phyloP scores from a whole-genome alignment of 495 filamentous ascomycete species.

The Aspergillus cristatus region DNA sequence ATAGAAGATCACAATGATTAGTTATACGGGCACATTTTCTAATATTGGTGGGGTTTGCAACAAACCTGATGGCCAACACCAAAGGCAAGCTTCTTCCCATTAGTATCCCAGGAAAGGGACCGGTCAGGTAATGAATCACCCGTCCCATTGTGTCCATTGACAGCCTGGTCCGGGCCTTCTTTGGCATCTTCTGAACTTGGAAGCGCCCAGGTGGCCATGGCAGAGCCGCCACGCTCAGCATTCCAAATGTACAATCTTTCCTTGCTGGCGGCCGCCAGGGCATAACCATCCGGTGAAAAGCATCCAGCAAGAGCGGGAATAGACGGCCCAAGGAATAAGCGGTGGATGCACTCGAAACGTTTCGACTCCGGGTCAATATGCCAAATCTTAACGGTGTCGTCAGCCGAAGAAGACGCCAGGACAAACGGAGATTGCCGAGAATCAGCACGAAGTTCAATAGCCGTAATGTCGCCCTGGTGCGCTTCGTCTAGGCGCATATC shows the following conservation, averaged over 20 bases:
- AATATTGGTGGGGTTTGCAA: too few species aligned
- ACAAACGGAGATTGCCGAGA: slow-evolving; percentile 20
- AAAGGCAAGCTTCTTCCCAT: slow-evolving; percentile 66
- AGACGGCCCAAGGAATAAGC: slow-evolving; percentile 33
- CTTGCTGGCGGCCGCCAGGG: slow-evolving; percentile 58
- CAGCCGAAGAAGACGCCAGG: slow-evolving; percentile 40
- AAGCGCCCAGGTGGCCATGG: slow-evolving; percentile 54
- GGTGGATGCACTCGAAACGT: slow-evolving; percentile 47
- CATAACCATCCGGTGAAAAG: slow-evolving; percentile 65
- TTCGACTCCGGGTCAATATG: slow-evolving; percentile 50
- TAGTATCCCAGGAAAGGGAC: slow-evolving; percentile 65
- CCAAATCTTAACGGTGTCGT: slow-evolving; percentile 63
- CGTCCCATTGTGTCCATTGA: slow-evolving; percentile 36
- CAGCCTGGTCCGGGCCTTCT: slow-evolving; percentile 14
- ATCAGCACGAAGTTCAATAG: slow-evolving; percentile 34
- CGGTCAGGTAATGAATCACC: slow-evolving; percentile 26
- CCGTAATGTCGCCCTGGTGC: slow-evolving; percentile 39
- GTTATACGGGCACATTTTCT: too few species aligned
- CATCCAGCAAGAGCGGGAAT: slow-evolving; percentile 51
- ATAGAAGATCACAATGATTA: slow-evolving; percentile 6
- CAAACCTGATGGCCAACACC: slow-evolving; percentile 62
- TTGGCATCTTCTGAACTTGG: slow-evolving; percentile 21
- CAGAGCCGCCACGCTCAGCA: slow-evolving; percentile 53
- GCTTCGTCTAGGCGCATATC: slow-evolving; percentile 30
- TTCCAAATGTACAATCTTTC: slow-evolving; percentile 65